phyloP scores from a whole-genome alignment of 1,139 yeast genomes.

The Kodamaea plutei region DNA sequence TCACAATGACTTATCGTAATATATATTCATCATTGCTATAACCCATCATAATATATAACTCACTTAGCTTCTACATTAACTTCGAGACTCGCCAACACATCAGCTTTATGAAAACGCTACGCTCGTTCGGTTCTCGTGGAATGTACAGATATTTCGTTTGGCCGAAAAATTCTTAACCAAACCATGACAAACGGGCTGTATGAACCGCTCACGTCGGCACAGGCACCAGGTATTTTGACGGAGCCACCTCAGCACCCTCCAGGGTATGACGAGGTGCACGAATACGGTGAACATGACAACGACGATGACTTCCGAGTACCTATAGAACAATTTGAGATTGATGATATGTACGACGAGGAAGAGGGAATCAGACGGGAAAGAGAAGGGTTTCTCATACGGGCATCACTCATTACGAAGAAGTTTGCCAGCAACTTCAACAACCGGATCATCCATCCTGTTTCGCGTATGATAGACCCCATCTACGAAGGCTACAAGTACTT shows the following conservation, averaged over 20 bases:
- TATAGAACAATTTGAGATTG: conserved; percentile 43
- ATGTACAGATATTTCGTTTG: too few species aligned
- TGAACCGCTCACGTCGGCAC: too few species aligned
- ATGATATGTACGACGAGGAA: conserved; percentile 25
- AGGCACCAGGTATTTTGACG: too few species aligned
- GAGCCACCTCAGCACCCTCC: conserved; percentile 29
- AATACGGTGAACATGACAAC: conserved; percentile 7
- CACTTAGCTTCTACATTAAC: too few species aligned
- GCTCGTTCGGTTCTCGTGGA: too few species aligned
- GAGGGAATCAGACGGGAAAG: conserved; percentile 13
- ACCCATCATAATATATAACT: too few species aligned
- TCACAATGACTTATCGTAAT: too few species aligned
- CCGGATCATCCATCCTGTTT: conserved; percentile 50
- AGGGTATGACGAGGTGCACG: conserved; percentile 21
- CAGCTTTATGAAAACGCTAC: too few species aligned
- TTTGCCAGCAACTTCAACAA: conserved; percentile 38
- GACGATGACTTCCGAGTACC: conserved; percentile 1
- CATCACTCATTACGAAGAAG: conserved; percentile 29
- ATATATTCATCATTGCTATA: too few species aligned
- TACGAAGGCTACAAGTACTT: conserved; percentile 52
- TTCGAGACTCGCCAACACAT: too few species aligned
- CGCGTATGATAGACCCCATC: conserved; percentile 62
- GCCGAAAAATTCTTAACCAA: too few species aligned
- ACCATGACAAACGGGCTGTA: too few species aligned
- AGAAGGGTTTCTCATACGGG: conserved; percentile 26